A percentile compares a stretch with the other conserved stretches of the same genome.
Evolutionary conservation across 129 eudicot species (phyloP).

Genomic region (Saussurea involucrata): DNA sequence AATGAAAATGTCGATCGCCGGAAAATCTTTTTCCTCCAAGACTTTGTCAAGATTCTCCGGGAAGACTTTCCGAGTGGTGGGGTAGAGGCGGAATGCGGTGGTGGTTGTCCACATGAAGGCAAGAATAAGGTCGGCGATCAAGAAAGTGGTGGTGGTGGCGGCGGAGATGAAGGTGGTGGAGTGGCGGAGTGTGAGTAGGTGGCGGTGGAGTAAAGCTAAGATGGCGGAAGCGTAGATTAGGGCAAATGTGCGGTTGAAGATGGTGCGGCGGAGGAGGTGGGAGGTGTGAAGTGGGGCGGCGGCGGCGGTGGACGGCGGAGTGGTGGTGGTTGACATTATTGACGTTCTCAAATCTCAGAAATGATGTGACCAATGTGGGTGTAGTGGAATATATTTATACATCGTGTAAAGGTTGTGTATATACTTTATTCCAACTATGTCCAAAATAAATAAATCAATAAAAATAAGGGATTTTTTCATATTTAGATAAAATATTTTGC

Average conservation of each 20-base stretch:
- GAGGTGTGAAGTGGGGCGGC: constrained; percentile 21
- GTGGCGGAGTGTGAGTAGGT: constrained; percentile 30
- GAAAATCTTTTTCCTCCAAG: constrained; percentile 34
- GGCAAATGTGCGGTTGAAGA: constrained; percentile 62
- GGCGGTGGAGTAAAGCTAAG: constrained; percentile 54
- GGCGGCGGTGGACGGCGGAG: not conserved
- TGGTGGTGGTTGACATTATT: constrained; percentile 16
- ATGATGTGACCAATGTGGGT: constrained; percentile 8
- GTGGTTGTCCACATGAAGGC: constrained; percentile 76
- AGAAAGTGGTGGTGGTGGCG: constrained; percentile 31
- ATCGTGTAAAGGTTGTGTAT: not conserved
- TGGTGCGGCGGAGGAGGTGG: constrained; percentile 33
- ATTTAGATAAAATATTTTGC: not conserved
- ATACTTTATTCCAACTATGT: not conserved
- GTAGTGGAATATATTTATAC: not conserved
- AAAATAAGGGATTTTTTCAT: too few relatives aligned
- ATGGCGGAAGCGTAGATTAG: constrained; percentile 46
- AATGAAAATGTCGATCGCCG: constrained; percentile 68
- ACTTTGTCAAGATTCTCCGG: constrained; percentile 54
- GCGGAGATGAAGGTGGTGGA: constrained; percentile 37
- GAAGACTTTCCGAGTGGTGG: constrained; percentile 46
- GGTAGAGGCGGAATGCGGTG: constrained; percentile 60
- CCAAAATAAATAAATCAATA: not conserved
- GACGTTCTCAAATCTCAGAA: not conserved
- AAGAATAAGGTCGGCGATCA: constrained; percentile 56